These are phyloP conservation scores for Dissophora ornata DNA, from an alignment of 192 early-diverging fungal species.

Conservation along the genomic window DNA sequence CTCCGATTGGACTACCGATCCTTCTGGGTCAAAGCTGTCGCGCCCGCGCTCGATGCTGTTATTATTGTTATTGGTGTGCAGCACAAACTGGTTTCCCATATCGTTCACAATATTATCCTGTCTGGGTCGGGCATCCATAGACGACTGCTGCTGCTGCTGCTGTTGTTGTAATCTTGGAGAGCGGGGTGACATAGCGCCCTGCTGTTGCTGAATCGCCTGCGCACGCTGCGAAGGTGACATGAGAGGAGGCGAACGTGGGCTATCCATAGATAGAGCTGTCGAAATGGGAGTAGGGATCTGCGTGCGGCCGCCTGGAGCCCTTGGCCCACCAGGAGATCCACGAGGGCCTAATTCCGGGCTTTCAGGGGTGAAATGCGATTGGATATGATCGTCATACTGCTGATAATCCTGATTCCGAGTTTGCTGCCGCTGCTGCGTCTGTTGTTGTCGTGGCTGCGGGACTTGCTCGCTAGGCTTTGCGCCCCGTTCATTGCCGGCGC, in stretches of 20 bases:
- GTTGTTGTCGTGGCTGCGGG: not conserved
- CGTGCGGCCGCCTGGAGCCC: not conserved
- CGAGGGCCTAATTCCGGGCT: not conserved
- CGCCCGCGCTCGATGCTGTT: not conserved
- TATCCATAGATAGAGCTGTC: not conserved
- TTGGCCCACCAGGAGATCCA: not conserved
- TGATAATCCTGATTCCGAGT: constrained; percentile 16
- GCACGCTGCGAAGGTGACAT: constrained; percentile 27
- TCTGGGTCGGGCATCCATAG: no score
- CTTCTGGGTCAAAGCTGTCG: constrained; percentile 11
- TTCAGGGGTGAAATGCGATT: constrained; percentile 26
- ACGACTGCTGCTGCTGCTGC: constrained; percentile 8
- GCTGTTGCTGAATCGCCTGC: not conserved
- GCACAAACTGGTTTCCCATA: constrained; percentile 44
- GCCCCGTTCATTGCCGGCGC: not conserved
- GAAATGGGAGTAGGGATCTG: constrained; percentile 9
- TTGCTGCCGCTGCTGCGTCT: not conserved
- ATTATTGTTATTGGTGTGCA: constrained; percentile 1
- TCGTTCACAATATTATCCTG: constrained; percentile 29
- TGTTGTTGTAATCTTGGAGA: not conserved
- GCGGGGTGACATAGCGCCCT: not conserved
- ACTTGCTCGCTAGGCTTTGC: not conserved
- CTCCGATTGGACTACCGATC: constrained; percentile 17
- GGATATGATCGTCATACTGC: constrained; percentile 30
- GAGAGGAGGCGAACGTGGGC: not conserved